Evolutionary conservation across 164 flowering plant genomes (phyloP), one percentile per base, ranked within the genome.

Genomic region (Cinnamomum chago): DNA sequence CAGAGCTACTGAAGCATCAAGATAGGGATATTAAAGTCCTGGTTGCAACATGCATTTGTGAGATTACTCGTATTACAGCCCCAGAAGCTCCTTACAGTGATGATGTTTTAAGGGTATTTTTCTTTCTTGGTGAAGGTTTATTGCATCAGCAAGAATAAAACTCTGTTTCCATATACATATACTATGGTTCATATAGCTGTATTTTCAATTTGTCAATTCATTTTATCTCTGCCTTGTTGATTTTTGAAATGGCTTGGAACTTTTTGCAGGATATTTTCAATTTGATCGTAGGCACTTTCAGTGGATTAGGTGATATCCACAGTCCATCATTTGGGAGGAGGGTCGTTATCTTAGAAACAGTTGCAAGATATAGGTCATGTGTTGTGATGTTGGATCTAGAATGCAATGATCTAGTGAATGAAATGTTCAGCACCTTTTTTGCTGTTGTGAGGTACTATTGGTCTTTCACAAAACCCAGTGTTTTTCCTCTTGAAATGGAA

Each of bases 321-420:
- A 85, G 91, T 62, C 97, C 98, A 76, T 88, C 94, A 70, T 93
- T 94, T 84, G 92, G 90, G 47, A 91, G 95, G 82, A 88, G 97
- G 84, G 92, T 91, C 72, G 86, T 85, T 80, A 96, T 96, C 62
- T 84, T 96, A 85, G 97, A 96, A 85, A 96, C 92, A 64, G 84
- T 96, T 82, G 97, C 98, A 75, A 92, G 88, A 85, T 96, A 94
- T 77, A 88, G 91, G 83, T 96, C 99, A 52, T 96, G 97, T 81
- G 93, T 96, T 74, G 98, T 96, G 82, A 90, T 96, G 94, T 82
- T 96, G 85, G 99, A 96, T 83, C 99, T 94, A 77, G 98, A 91
- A 79, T 96, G 97, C 75, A 87, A 92, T 82, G 95, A 96, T 80
- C 89, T 96, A 75, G 90, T 96, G 76, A 84, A 86, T 76, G 89